Evolutionary conservation across 371 early-diverging fungal genomes (phyloP).

Genomic region (Mucor plumbeus): DNA sequence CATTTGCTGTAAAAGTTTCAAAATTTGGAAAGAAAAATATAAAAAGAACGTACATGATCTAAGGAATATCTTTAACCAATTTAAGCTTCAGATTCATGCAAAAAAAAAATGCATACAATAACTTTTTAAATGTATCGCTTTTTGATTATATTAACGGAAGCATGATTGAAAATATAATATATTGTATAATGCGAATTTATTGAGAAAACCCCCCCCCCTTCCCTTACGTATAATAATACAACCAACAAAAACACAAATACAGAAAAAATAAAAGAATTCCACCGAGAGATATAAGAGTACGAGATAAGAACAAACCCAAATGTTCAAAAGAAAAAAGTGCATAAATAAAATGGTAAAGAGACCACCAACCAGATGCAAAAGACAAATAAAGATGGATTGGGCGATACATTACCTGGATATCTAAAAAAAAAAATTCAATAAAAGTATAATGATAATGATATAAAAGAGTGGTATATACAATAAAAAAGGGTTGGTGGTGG

Average conservation of each 20-base stretch:
- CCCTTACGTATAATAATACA: no score
- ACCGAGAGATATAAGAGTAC: constrained; percentile 12
- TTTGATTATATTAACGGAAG: no score
- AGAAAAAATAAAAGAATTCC: constrained; percentile 20
- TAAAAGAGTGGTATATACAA: neutral
- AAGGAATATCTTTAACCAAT: no score
- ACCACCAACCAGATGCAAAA: constrained; percentile 15
- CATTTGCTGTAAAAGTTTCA: no score
- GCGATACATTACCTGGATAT: constrained; percentile 13
- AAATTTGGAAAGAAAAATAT: no score
- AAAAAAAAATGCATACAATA: no score
- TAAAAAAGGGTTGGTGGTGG: neutral
- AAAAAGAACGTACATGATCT: no score
- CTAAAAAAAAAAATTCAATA: neutral
- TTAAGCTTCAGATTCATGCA: no score
- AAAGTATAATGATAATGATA: neutral
- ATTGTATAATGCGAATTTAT: no score
- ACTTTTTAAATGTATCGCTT: no score
- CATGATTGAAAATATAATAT: no score
- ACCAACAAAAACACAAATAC: neutral
- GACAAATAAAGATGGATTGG: neutral
- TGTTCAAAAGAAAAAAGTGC: constrained; percentile 11
- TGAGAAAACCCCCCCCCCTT: neutral
- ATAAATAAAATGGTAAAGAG: constrained; percentile 1
- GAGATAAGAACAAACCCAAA: constrained; percentile 24